phyloP scores from a whole-genome alignment of 2,329 filamentous ascomycete species.

The Fusarium foetens region DNA sequence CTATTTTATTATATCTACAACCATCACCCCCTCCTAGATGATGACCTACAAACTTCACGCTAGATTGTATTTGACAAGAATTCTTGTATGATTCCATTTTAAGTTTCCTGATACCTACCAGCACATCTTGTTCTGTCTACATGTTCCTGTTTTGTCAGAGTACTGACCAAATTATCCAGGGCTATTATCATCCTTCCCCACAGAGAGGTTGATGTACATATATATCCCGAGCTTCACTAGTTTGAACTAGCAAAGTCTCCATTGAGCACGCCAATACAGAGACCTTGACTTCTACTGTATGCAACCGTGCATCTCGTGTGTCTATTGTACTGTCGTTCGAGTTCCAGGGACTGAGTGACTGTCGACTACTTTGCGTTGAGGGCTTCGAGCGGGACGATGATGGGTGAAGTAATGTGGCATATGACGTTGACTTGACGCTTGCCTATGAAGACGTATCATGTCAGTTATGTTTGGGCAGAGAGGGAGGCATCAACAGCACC shows the following conservation, averaged over 20 bases:
- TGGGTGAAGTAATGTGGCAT: rapidly evolving
- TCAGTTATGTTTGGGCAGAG: not conserved
- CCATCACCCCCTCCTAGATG: conserved; percentile 38
- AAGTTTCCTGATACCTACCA: conserved; percentile 47
- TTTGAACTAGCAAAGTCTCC: rapidly evolving
- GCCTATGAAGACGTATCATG: rapidly evolving
- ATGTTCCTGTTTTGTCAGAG: not conserved
- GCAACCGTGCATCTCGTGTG: rapidly evolving
- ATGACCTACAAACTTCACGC: conserved; percentile 55
- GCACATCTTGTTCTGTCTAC: not conserved
- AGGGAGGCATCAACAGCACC: not conserved
- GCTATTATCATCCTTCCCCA: rapidly evolving
- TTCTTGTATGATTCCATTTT: conserved; percentile 49
- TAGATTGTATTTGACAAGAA: conserved; percentile 61
- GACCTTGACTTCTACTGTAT: not conserved
- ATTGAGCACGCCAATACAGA: not conserved
- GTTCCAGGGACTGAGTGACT: not conserved
- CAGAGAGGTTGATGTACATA: not conserved
- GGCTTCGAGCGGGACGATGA: rapidly evolving
- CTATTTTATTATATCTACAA: not conserved
- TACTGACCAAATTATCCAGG: conserved; percentile 16
- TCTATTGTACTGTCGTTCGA: not conserved
- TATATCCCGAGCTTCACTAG: not conserved
- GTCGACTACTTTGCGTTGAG: too few species aligned
- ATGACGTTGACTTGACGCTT: rapidly evolving